phyloP scores from a whole-genome alignment of 768 basidiomycete genomes.

The Boletus reticulatus region DNA sequence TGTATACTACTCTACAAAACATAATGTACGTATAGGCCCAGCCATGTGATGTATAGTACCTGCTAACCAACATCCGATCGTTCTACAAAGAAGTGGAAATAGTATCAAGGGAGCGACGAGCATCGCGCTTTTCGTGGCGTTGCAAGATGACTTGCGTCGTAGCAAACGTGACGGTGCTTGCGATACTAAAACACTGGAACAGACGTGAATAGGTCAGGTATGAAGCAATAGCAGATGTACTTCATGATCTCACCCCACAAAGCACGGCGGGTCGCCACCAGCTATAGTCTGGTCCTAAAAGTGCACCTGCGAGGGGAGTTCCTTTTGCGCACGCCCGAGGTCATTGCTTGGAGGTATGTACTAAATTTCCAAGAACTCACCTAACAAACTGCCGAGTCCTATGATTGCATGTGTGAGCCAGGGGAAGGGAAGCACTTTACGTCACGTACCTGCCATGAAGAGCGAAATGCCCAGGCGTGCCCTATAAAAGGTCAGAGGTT shows the following conservation, averaged over 20 bases:
- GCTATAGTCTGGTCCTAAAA: conserved; percentile 46
- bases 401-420: background rate
- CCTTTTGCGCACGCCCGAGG: conserved; percentile 34
- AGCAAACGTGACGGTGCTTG: conserved; percentile 15
- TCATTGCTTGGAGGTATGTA: conserved; percentile 7
- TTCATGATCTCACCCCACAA: conserved; percentile 35
- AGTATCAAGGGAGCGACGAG: background rate
- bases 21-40: background rate
- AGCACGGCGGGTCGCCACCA: conserved; percentile 61
- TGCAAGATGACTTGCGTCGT: conserved; percentile 7
- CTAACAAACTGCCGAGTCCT: conserved; percentile 28
- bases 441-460: conserved; percentile 40
- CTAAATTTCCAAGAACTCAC: conserved; percentile 1
- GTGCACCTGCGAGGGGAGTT: conserved; percentile 53
- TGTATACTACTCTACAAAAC: background rate
- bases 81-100: background rate
- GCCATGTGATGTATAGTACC: background rate
- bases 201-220: background rate
- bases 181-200: conserved; percentile 16
- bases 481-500: conserved; percentile 10
- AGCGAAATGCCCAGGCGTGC: conserved; percentile 49
- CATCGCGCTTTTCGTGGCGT: background rate
- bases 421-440: background rate
- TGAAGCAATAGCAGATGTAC: background rate
- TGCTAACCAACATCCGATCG: background rate